Base-by-base conservation (phyloP, 169 alveolate species). In the Plasmodium vinckei region DNA sequence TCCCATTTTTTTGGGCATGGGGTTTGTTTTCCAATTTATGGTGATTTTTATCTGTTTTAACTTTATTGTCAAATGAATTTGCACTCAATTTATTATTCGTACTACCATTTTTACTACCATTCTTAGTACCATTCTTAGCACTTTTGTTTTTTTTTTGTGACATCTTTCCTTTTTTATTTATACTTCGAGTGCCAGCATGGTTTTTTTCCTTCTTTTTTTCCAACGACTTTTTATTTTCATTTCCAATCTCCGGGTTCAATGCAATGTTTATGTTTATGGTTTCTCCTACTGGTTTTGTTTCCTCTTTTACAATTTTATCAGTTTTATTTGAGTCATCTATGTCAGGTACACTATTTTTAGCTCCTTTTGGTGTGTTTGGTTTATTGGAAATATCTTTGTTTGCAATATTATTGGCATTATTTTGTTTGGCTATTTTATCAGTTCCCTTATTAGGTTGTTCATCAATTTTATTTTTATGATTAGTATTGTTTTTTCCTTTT, bases 241-340 rank as follows among this genome's bases (percentile, higher is more conserved):
- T 63, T 39, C 39, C 44, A 56, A 5, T 25, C 6, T 4, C 54
- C 56, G 88, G 88, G 42, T 75, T 64, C 10, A 67, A 23, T 75
- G 33, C 49, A 21, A 61, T 63, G n/a, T 51, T 75, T 75, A 75
- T 75, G 23, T 75, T 64, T 75, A 75, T 75, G 47, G 23, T 64
- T 63, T 75, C 73, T 17, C 68, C 64, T 12, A 51, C 6, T 51
- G 59, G 3, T 19, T 27, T 56, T 23, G 12, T 1, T 15, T 42
- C n/a, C 19, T 17, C n/a, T 7, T 12, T 13, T 69, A 10, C 46
- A 57, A 19, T 12, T 57, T 9, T 17, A 44, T 46, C 59, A 27
- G 5, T 27, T 27, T 27, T 27, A 2, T 27, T 33, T 33, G 42
- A 4, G n/a, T 10, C 42, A 57, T 59, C 2, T 7, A 1, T 42